A percentile compares a stretch with the other conserved stretches of the same genome.
phyloP scores from a whole-genome alignment of 2,329 filamentous ascomycete genomes.

The Sordariomycetes sp. region DNA sequence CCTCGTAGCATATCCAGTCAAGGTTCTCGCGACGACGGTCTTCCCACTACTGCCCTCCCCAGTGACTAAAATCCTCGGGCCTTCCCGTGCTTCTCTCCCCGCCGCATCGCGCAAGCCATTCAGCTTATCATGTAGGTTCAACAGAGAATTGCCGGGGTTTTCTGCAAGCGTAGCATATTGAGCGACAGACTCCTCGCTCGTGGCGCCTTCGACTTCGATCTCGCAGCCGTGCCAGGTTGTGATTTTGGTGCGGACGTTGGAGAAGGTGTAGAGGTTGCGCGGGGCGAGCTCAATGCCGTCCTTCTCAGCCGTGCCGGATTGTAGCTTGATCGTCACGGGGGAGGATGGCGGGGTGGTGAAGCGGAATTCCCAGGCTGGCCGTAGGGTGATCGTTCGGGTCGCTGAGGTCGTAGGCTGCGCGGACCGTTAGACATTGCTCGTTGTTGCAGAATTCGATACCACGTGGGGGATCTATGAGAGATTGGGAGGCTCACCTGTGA shows the following conservation, averaged over 20 bases:
- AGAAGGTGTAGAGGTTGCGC: constrained; percentile 72
- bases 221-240: constrained; percentile 88
- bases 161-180: constrained; percentile 62
- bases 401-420: constrained; percentile 24
- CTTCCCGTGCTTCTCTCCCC: constrained; percentile 36
- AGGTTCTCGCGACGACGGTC: constrained; percentile 66
- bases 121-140: constrained; percentile 84
- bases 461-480: background rate
- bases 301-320: constrained; percentile 79
- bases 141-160: constrained; percentile 69
- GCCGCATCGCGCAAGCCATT: constrained; percentile 61
- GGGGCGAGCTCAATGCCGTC: constrained; percentile 90
- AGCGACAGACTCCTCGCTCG: constrained; percentile 44
- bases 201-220: constrained; percentile 63
- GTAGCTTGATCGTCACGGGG: constrained; percentile 46
- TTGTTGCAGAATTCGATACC: background rate
- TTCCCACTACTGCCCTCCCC: constrained; percentile 76
- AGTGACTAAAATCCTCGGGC: constrained; percentile 76
- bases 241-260: constrained; percentile 75
- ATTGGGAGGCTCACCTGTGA: constrained; percentile 35
- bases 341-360: constrained; percentile 56
- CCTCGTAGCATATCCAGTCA: constrained; percentile 73
- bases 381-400: constrained; percentile 41
- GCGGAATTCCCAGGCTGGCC: constrained; percentile 65
- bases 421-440: background rate